Evolutionary conservation across 2,329 filamentous ascomycete genomes (phyloP).

Genomic region (Xylariaceae sp.): DNA sequence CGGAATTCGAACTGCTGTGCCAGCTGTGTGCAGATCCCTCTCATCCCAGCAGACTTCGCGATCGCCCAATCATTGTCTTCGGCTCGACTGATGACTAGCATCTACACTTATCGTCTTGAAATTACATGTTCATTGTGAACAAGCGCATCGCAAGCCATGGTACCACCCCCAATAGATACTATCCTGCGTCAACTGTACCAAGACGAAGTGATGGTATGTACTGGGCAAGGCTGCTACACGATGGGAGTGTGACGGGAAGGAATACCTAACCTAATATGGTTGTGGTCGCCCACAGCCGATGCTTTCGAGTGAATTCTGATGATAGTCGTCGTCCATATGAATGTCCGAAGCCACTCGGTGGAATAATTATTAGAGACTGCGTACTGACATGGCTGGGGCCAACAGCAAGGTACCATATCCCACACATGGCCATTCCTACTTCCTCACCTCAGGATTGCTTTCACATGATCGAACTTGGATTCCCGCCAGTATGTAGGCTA

Average conservation of each 20-base stretch:
- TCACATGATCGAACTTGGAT: too few relatives aligned
- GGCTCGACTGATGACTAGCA: slow-evolving; percentile 68
- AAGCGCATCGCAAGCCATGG: slow-evolving; percentile 55
- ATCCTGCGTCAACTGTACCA: slow-evolving; percentile 65
- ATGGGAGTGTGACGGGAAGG: slow-evolving; percentile 63
- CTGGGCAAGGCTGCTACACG: slow-evolving; percentile 62
- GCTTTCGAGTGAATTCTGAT: neutral
- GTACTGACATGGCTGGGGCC: slow-evolving; percentile 65
- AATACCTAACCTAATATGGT: slow-evolving; percentile 51
- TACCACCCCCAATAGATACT: slow-evolving; percentile 58
- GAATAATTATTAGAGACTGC: slow-evolving; percentile 63
- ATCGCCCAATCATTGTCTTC: slow-evolving; percentile 59
- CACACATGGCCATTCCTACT: too few relatives aligned
- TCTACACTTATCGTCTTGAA: slow-evolving; percentile 53
- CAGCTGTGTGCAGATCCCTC: too few relatives aligned
- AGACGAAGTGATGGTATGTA: slow-evolving; percentile 61
- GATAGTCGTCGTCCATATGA: slow-evolving; percentile 36
- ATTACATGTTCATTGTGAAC: slow-evolving; percentile 54
- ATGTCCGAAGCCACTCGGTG: slow-evolving; percentile 61
- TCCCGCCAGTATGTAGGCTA: slow-evolving; percentile 59
- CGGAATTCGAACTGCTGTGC: too few relatives aligned
- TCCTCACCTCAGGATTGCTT: too few relatives aligned
- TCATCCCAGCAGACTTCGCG: too few relatives aligned
- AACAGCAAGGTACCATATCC: too few relatives aligned
- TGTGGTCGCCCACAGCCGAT: neutral